Conservation (phyloP, 805 yeast species). For the Nakazawaea ishiwadae region DNA sequence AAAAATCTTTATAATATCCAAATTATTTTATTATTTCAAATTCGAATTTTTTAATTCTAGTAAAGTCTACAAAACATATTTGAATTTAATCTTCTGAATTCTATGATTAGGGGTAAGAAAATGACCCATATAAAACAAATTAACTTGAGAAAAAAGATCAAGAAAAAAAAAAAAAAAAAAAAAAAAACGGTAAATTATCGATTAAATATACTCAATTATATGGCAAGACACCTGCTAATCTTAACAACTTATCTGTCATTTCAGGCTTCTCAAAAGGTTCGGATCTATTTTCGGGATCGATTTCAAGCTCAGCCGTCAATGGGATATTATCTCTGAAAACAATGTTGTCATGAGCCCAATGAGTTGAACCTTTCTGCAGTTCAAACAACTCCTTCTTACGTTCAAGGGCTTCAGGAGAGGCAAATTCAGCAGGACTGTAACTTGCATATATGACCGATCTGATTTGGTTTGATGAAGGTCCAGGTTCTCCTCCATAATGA, state of each 20-base stretch:
- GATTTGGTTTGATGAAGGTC: constrained; percentile 19
- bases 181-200: too few species aligned
- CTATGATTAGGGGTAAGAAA: too few species aligned
- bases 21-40: too few species aligned
- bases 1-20: too few species aligned
- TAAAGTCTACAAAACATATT: too few species aligned
- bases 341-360: constrained; percentile 29
- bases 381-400: constrained; percentile 20
- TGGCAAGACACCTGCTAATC: constrained; percentile 23
- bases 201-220: too few species aligned
- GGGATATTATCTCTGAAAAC: constrained; percentile 15
- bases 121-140: too few species aligned
- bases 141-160: too few species aligned
- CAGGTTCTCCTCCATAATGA: constrained; percentile 28
- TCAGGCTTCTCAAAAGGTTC: constrained; percentile 25
- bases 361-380: constrained; percentile 24
- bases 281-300: constrained; percentile 21
- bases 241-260: constrained; percentile 21
- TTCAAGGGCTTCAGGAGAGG: constrained; percentile 21
- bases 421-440: constrained; percentile 29
- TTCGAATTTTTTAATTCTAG: too few species aligned
- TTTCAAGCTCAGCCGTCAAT: constrained; percentile 18
- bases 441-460: constrained; percentile 26
- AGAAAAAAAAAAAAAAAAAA: too few species aligned
- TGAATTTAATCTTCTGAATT: too few species aligned